Percentiles rank a stretch among this genome's conserved stretches.
Conservation (phyloP, 2,329 filamentous ascomycete species). For the Nothopassalora personata region DNA sequence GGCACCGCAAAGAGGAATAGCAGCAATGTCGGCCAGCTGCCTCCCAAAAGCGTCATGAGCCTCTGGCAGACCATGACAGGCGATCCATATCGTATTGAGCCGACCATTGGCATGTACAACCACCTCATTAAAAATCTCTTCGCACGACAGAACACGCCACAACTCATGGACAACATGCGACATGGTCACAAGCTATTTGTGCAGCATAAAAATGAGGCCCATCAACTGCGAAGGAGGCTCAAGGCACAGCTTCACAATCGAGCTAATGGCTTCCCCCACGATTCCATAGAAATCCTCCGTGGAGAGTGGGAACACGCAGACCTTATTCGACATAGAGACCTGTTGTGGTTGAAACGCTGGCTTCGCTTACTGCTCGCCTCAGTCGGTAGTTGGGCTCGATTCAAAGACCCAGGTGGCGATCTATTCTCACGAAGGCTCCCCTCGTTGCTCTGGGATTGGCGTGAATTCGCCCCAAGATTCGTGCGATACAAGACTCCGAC, state of each 20-base stretch:
- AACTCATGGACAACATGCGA: conserved; percentile 24
- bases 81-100: conserved; percentile 52
- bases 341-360: conserved; percentile 27
- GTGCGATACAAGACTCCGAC: conserved; percentile 28
- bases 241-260: background rate
- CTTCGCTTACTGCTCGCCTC: conserved; percentile 23
- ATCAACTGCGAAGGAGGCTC: background rate
- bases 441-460: conserved; percentile 24
- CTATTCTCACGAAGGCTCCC: conserved; percentile 20
- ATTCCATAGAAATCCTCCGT: conserved; percentile 11
- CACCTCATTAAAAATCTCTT: conserved; percentile 27
- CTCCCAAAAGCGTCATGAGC: conserved; percentile 42
- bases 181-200: conserved; percentile 17
- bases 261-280: background rate
- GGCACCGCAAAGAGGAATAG: conserved; percentile 25
- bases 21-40: conserved; percentile 35
- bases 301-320: conserved; percentile 18
- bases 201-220: background rate
- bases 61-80: conserved; percentile 58
- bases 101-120: conserved; percentile 54
- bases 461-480: conserved; percentile 14
- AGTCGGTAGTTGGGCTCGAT: background rate
- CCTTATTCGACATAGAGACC: conserved; percentile 19
- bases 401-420: background rate
- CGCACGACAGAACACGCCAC: conserved; percentile 6